A percentile compares a stretch with the other conserved stretches of the same genome.
These are phyloP conservation scores for Naganishia liquefaciens DNA, from an alignment of 1,284 basidiomycete species.

Conservation along the genomic window DNA sequence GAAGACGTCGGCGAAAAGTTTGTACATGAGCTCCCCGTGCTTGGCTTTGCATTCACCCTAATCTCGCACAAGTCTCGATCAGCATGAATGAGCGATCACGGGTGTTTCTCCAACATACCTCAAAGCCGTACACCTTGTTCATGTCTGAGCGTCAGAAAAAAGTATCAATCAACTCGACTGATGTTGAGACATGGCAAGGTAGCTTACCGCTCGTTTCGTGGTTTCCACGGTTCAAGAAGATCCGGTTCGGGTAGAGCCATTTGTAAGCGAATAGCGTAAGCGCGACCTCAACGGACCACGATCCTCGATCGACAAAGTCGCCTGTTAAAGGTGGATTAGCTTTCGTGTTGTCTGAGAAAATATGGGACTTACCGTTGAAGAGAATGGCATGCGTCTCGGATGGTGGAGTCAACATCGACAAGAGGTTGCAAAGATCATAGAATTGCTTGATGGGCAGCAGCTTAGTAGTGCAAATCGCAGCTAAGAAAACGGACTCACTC, in stretches of 20 bases:
- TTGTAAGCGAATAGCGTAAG: slow-evolving; percentile 93
- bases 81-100: neutral
- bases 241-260: slow-evolving; percentile 85
- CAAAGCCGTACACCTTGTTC: slow-evolving; percentile 84
- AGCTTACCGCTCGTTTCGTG: slow-evolving; percentile 75
- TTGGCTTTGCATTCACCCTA: slow-evolving; percentile 90
- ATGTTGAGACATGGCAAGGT: neutral
- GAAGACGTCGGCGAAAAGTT: slow-evolving; percentile 88
- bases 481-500: slow-evolving; percentile 54
- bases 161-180: slow-evolving; percentile 22
- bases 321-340: slow-evolving; percentile 44
- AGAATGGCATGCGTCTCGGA: slow-evolving; percentile 76
- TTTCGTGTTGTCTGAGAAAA: neutral
- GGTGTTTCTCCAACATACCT: slow-evolving; percentile 48
- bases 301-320: slow-evolving; percentile 95
- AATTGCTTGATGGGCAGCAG: slow-evolving; percentile 66
- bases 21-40: slow-evolving; percentile 84
- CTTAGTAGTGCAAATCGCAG: slow-evolving; percentile 6
- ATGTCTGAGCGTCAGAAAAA: slow-evolving; percentile 86
- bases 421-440: slow-evolving; percentile 88
- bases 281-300: slow-evolving; percentile 96
- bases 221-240: slow-evolving; percentile 93
- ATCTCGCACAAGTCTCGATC: neutral
- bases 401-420: slow-evolving; percentile 81
- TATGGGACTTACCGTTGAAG: slow-evolving; percentile 67